Evolutionary conservation across 257 asterid genomes (phyloP), one percentile per base, ranked within the genome.

Genomic region (Linderniella brevidens): DNA sequence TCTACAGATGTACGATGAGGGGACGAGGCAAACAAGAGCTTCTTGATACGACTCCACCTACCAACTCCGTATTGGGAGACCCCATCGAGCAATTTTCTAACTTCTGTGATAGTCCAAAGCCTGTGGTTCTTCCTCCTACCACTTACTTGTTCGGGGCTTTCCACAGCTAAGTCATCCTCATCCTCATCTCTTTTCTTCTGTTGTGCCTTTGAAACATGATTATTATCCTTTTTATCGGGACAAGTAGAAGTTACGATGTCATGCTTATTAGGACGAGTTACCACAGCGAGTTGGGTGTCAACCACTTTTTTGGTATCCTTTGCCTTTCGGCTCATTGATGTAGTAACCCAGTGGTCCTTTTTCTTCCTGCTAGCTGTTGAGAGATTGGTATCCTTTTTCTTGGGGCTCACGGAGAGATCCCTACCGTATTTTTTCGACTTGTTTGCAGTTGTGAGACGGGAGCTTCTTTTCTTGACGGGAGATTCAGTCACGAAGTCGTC

Each of bases 1-100:
- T 90, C 96, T 19, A 85, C 94, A 35, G 93, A 71, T 19, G 96
- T 85, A 49, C 99, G 92, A 63, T 85, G 94, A 19, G 65, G 68
- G 50, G 99, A 85, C 9, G 90, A 46, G 14, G 86, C 53, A 72
- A 90, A 90, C 50, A 69, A 73, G 18, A 74, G 78, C 67, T 69
- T 78, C 69, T 90, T 90, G 55, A 90, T 85, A 20, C 79, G 74
- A 58, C 92, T 85, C 99, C 96, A 90, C 63, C 80, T 71, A 55
- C 99, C 99, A 54, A 90, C 96, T 16, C 96, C 96, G 53, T 68
- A 65, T 56, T 90, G 79, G 36, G 94, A 69, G 25, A 90, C 99
- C 8, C 94, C 99, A 49, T 90, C 99, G 11, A 85, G 71, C 63
- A 90, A 71, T 55, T 64, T 71, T 52, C 58, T 75, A 38, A 90